Conservation (phyloP, 2,329 filamentous ascomycete genomes). For the Stemphylium lycopersici region DNA sequence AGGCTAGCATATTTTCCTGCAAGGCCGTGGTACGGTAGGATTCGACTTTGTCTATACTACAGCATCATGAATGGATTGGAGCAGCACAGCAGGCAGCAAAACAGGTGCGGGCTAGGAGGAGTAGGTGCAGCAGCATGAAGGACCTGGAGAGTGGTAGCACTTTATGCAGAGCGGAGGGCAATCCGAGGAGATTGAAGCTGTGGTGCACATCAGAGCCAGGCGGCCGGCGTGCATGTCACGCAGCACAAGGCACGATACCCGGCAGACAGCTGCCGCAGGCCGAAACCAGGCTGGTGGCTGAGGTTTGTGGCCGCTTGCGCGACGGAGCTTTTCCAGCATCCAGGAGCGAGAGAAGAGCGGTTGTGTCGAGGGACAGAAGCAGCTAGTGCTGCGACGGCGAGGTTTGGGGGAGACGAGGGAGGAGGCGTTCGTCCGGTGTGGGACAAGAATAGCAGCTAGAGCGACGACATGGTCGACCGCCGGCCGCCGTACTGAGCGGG, state of each 20-base stretch:
- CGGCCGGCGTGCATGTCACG: conserved; percentile 31
- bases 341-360: conserved; percentile 33
- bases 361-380: conserved; percentile 24
- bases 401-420: conserved; percentile 23
- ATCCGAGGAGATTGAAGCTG: conserved; percentile 33
- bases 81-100: conserved; percentile 20
- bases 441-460: conserved; percentile 33
- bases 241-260: conserved; percentile 35
- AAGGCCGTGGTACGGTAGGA: conserved; percentile 36
- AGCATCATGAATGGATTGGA: conserved; percentile 24
- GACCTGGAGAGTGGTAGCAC: too few relatives aligned
- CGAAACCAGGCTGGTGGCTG: conserved; percentile 45
- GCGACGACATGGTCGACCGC: conserved; percentile 7
- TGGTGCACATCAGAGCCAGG: conserved; percentile 37
- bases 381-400: conserved; percentile 35
- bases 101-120: conserved; percentile 19
- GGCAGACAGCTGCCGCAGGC: conserved; percentile 43
- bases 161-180: conserved; percentile 25
- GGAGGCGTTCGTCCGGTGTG: conserved; percentile 32
- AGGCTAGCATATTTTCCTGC: too few relatives aligned
- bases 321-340: conserved; percentile 33
- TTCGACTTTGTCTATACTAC: conserved; percentile 30
- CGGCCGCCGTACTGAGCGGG: conserved; percentile 9
- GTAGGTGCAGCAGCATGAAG: too few relatives aligned
- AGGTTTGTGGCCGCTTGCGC: conserved; percentile 27